Percentiles rank a stretch among this genome's conserved stretches.
phyloP scores from a whole-genome alignment of 257 asterid species.

The Rubia yunnanensis region DNA sequence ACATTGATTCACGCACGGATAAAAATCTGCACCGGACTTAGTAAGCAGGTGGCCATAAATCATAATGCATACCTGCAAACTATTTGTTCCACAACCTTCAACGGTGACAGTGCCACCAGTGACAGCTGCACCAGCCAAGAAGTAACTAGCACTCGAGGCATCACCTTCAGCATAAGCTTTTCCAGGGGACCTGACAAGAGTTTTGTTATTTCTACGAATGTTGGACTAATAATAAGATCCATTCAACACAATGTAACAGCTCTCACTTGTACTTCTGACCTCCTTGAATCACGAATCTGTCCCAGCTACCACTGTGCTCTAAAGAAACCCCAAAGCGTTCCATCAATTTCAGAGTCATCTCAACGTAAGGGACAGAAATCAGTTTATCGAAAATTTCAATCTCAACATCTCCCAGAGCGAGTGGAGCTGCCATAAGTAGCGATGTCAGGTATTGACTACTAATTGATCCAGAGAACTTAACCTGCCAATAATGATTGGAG shows the following conservation, averaged over 20 bases:
- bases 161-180: slow-evolving; percentile 96
- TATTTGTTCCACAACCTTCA: slow-evolving; percentile 98
- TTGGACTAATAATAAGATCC: slow-evolving; percentile 12
- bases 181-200: slow-evolving; percentile 73
- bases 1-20: not conserved
- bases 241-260: slow-evolving; percentile 6
- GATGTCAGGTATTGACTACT: slow-evolving; percentile 98
- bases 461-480: slow-evolving; percentile 87
- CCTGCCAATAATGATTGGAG: slow-evolving; percentile 40
- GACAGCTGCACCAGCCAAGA: slow-evolving; percentile 97
- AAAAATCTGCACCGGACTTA: not conserved
- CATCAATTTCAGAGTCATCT: slow-evolving; percentile 97
- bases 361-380: slow-evolving; percentile 93
- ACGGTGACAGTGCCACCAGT: slow-evolving; percentile 91
- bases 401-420: slow-evolving; percentile 86
- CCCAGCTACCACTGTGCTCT: slow-evolving; percentile 83
- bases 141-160: slow-evolving; percentile 99
- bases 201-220: slow-evolving; percentile 1
- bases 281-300: slow-evolving; percentile 70
- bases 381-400: slow-evolving; percentile 88
- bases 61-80: slow-evolving; percentile 67
- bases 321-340: slow-evolving; percentile 91
- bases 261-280: slow-evolving; percentile 95
- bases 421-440: slow-evolving; percentile 93
- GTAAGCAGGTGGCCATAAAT: not conserved